Conservation (phyloP, 2,329 filamentous ascomycete species). For the Ambrosiella xylebori region DNA sequence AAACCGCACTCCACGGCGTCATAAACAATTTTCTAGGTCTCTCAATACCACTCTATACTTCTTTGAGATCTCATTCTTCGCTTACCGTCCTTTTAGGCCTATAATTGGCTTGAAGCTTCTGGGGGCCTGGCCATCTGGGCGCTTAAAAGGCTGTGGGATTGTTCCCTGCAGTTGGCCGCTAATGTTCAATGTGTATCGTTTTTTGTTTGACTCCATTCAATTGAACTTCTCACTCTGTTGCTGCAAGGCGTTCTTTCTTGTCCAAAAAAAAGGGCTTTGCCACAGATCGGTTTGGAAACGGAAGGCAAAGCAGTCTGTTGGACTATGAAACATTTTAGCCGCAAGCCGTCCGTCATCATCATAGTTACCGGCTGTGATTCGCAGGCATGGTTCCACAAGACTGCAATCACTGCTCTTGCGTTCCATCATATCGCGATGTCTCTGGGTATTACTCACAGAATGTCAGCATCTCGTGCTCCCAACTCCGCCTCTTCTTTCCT, state of each 20-base stretch:
- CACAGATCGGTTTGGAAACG: neutral
- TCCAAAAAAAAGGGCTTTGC: neutral
- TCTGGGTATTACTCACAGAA: neutral
- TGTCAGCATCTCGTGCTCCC: neutral
- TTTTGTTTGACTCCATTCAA: no score
- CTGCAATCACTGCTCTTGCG: neutral
- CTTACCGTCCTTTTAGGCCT: neutral
- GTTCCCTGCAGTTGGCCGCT: neutral
- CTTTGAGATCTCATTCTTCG: no score
- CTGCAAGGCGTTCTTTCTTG: neutral
- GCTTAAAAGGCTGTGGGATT: neutral
- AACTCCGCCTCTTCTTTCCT: neutral
- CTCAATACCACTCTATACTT: no score
- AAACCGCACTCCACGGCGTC: neutral
- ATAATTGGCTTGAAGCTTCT: neutral
- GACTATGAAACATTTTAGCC: neutral
- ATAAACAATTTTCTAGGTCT: neutral
- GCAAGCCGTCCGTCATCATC: neutral
- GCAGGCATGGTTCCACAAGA: no score
- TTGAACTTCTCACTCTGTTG: neutral
- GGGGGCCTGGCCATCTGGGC: neutral
- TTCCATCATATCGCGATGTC: neutral
- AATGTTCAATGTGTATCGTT: neutral
- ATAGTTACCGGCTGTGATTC: neutral
- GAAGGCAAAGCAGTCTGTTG: neutral